Evolutionary conservation across 371 early-diverging fungal genomes (phyloP).

Genomic region (Entomophthora muscae): DNA sequence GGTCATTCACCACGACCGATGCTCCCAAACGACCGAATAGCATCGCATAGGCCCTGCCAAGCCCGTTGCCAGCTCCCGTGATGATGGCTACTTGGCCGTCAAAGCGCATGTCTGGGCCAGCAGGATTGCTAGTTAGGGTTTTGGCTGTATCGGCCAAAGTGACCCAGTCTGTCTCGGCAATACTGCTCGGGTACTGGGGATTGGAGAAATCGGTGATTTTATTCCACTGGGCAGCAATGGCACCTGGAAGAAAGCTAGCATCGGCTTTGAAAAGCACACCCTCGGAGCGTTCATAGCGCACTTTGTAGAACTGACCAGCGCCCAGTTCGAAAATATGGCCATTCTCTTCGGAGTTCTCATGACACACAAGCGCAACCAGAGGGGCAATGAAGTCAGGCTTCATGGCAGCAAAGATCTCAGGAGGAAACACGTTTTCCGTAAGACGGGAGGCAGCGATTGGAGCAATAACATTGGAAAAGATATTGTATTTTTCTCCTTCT

Average conservation of each 20-base stretch:
- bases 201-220: slow-evolving; percentile 64
- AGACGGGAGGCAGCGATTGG: slow-evolving; percentile 95
- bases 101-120: slow-evolving; percentile 42
- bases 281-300: slow-evolving; percentile 81
- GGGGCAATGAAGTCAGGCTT: slow-evolving; percentile 95
- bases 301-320: slow-evolving; percentile 83
- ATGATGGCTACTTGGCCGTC: slow-evolving; percentile 76
- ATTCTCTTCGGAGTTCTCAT: slow-evolving; percentile 68
- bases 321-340: slow-evolving; percentile 88
- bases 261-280: slow-evolving; percentile 89
- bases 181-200: slow-evolving; percentile 49
- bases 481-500: slow-evolving; percentile 89
- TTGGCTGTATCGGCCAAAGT: slow-evolving; percentile 62
- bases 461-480: slow-evolving; percentile 84
- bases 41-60: slow-evolving; percentile 76
- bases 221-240: slow-evolving; percentile 51
- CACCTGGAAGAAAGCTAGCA: slow-evolving; percentile 64
- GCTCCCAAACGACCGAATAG: slow-evolving; percentile 66
- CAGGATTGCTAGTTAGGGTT: slow-evolving; percentile 31
- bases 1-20: slow-evolving; percentile 79
- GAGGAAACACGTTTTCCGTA: slow-evolving; percentile 94
- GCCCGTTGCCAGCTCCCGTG: slow-evolving; percentile 84
- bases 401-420: slow-evolving; percentile 74
- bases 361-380: slow-evolving; percentile 83
- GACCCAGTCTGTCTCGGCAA: slow-evolving; percentile 73